Conservation (phyloP, 2,329 filamentous ascomycete species). For the Chaetothyriales sp. region DNA sequence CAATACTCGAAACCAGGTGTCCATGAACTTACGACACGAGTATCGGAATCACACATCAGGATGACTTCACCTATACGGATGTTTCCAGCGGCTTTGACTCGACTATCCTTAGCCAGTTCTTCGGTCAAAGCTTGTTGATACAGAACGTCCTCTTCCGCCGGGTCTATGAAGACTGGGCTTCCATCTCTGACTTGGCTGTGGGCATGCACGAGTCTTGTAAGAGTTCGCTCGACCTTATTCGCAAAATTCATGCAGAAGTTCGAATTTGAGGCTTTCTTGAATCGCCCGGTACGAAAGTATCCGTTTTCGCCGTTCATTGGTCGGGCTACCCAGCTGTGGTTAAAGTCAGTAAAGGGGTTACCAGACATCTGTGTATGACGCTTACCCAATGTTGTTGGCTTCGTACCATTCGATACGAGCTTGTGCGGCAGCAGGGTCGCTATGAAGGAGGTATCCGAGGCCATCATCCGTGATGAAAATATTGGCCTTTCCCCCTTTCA, state of each 20-base stretch:
- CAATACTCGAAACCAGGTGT: constrained; percentile 1
- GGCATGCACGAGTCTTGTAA: constrained; percentile 6
- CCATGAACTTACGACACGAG: constrained; percentile 35
- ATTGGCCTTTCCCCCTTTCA: constrained; percentile 34
- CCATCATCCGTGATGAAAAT: constrained; percentile 29
- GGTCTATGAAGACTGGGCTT: constrained; percentile 8
- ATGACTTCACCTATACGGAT: constrained; percentile 72
- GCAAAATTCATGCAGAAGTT: constrained; percentile 7
- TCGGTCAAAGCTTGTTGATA: constrained; percentile 24
- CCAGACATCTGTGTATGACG: constrained; percentile 3
- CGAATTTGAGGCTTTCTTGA: constrained; percentile 5
- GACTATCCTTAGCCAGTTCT: constrained; percentile 40
- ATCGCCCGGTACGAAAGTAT: constrained; percentile 7
- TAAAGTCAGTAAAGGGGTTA: constrained; percentile 1
- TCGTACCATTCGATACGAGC: constrained; percentile 35
- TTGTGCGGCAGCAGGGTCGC: constrained; percentile 23
- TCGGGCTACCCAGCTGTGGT: constrained; percentile 28
- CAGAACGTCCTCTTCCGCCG: constrained; percentile 6
- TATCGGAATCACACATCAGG: constrained; percentile 56
- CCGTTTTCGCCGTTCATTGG: constrained; percentile 31
- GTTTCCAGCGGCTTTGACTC: constrained; percentile 55
- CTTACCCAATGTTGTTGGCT: constrained; percentile 33
- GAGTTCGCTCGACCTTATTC: constrained; percentile 6
- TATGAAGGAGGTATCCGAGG: constrained; percentile 25
- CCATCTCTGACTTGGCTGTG: constrained; percentile 7